phyloP scores from a whole-genome alignment of 2,329 filamentous ascomycete genomes.

The Periconia sp. region DNA sequence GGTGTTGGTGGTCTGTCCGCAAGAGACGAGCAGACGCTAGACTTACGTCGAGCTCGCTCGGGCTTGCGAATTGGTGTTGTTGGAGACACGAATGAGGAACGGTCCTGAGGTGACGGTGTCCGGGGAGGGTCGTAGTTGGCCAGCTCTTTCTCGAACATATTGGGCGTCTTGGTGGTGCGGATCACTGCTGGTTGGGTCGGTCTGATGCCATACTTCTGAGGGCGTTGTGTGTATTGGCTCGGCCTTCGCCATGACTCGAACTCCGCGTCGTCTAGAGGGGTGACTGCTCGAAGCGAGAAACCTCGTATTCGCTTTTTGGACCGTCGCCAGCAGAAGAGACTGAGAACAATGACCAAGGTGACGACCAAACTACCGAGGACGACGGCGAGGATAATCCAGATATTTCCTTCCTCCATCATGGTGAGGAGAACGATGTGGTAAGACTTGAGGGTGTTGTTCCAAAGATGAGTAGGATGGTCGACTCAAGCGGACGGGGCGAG shows the following conservation, averaged over 20 bases:
- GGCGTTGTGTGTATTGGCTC: conserved; percentile 43
- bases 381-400: conserved; percentile 46
- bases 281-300: conserved; percentile 46
- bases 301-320: conserved; percentile 40
- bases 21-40: conserved; percentile 39
- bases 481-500: too few species aligned
- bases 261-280: conserved; percentile 48
- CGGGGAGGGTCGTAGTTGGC: conserved; percentile 31
- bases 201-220: conserved; percentile 43
- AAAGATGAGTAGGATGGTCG: too few species aligned
- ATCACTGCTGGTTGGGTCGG: conserved; percentile 32
- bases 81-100: conserved; percentile 27
- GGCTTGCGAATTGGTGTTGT: conserved; percentile 38
- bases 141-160: conserved; percentile 44
- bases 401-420: conserved; percentile 38
- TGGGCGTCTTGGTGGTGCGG: conserved; percentile 33
- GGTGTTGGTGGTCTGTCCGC: conserved; percentile 47
- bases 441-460: too few species aligned
- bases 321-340: conserved; percentile 41
- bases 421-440: neutral
- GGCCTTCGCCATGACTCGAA: conserved; percentile 49
- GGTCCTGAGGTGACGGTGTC: conserved; percentile 34
- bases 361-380: conserved; percentile 42
- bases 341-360: conserved; percentile 28
- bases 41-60: conserved; percentile 42